Base-by-base conservation (phyloP, 805 yeast species). In the Candida methanosorbosa region DNA sequence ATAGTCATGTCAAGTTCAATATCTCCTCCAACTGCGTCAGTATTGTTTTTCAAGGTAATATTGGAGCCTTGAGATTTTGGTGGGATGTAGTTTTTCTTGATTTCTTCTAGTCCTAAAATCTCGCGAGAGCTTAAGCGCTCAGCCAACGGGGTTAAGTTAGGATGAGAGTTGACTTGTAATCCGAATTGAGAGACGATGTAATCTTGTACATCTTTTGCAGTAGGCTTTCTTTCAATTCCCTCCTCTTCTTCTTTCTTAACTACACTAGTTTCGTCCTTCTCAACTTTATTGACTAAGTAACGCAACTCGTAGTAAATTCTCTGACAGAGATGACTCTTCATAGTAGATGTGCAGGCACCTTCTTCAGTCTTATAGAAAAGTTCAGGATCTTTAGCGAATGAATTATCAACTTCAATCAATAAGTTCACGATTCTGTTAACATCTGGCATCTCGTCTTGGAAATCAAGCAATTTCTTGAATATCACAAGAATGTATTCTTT, bases 371-470 rank as follows among this genome's bases (percentile, higher is more conserved):
- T 15, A 25, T 22, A 29, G 5, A 27, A 33, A 22, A 18, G 12
- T 20, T 27, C 23, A 37, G 36, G n/a, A 37, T 33, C 14, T 11
- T 15, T 12, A 11, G 13, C 16, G 19, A 30, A 30, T 11, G 17
- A 30, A 9, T 30, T 16, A 23, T 30, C 33, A 13, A 17, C 6
- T 17, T 30, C 22, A 13, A 23, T 23, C 20, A 30, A 18, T 9
- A 30, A 20, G 11, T 30, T 21, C 4, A 20, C 29, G 16, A 34
- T 23, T 8, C 28, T 31, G 21, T 38, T 31, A 5, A 42, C 23
- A 32, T 41, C 49, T 17, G n/a, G 8, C 14, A 22, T 24, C n/a
- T n/a, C n/a, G 5, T 18, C 25, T 19, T 33, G 32, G 12, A 37
- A 33, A 22, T 33, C 32, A 6, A 20, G 6, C n/a, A 37, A 30